Conservation (phyloP, 306 rosid species). For the Sophora flavescens region DNA sequence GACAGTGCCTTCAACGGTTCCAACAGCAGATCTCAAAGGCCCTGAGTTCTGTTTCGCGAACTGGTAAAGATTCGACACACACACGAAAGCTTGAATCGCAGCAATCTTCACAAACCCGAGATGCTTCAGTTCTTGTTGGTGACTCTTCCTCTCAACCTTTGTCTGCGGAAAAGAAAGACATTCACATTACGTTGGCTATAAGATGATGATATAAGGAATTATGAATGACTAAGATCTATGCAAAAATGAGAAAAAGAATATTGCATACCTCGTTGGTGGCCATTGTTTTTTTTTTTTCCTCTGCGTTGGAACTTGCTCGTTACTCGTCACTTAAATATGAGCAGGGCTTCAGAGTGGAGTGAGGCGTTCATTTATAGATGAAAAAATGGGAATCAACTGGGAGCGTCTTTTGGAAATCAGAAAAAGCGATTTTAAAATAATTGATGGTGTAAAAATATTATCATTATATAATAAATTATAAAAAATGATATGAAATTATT, state of each 20-base stretch:
- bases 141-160: constrained; percentile 48
- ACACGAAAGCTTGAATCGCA: constrained; percentile 62
- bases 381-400: background rate
- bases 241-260: background rate
- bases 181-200: background rate
- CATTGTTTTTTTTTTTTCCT: constrained; percentile 43
- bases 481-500: too few relatives aligned
- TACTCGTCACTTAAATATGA: background rate
- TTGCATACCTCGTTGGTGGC: constrained; percentile 42
- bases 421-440: too few relatives aligned
- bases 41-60: constrained; percentile 78
- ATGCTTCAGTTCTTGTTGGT: constrained; percentile 60
- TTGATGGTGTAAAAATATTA: too few relatives aligned
- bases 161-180: constrained; percentile 40
- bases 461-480: too few relatives aligned
- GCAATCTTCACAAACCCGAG: constrained; percentile 69
- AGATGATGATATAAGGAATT: too few relatives aligned
- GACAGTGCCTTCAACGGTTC: constrained; percentile 67
- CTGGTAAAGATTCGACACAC: constrained; percentile 63
- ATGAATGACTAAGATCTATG: background rate
- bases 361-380: constrained; percentile 1
- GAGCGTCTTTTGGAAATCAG: too few relatives aligned
- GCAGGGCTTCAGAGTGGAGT: background rate
- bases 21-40: constrained; percentile 71
- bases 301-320: constrained; percentile 1